Percentiles rank a stretch among this genome's conserved stretches.
Evolutionary conservation across 2,329 filamentous ascomycete species (phyloP).

Genomic region (Aspergillus thermomutatus): DNA sequence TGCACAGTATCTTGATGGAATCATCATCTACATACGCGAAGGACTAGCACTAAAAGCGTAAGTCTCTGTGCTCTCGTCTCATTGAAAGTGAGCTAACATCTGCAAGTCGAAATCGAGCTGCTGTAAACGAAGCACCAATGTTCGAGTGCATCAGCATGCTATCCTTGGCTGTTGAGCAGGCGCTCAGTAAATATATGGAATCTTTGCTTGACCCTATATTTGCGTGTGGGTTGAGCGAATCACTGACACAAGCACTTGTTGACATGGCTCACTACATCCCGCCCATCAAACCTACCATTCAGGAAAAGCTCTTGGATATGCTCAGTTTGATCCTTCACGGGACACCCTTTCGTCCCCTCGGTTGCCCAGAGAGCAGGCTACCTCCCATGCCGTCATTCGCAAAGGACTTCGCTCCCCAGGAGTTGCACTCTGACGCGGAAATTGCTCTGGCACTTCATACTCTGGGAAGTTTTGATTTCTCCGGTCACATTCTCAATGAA

Average conservation of each 20-base stretch:
- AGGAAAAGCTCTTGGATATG: slow-evolving; percentile 91
- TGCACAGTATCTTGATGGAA: slow-evolving; percentile 89
- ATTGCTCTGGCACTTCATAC: slow-evolving; percentile 93
- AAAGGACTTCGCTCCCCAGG: slow-evolving; percentile 80
- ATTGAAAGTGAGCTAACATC: slow-evolving; percentile 24
- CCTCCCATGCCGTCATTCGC: slow-evolving; percentile 77
- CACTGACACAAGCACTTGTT: slow-evolving; percentile 89
- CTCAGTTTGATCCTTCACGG: slow-evolving; percentile 90
- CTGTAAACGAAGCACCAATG: slow-evolving; percentile 67
- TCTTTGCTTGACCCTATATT: slow-evolving; percentile 94
- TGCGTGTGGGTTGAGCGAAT: slow-evolving; percentile 88
- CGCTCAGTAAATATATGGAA: slow-evolving; percentile 97
- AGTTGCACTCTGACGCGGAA: slow-evolving; percentile 79
- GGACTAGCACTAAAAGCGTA: slow-evolving; percentile 76
- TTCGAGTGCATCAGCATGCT: slow-evolving; percentile 98
- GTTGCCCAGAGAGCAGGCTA: slow-evolving; percentile 83
- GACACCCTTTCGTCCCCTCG: slow-evolving; percentile 85
- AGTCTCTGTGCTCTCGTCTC: slow-evolving; percentile 17
- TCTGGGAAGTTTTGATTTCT: slow-evolving; percentile 96
- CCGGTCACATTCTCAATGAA: slow-evolving; percentile 86
- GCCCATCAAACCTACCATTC: slow-evolving; percentile 86
- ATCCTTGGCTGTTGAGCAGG: slow-evolving; percentile 91
- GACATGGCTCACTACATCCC: slow-evolving; percentile 99
- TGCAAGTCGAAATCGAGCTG: slow-evolving; percentile 52
- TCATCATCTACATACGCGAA: slow-evolving; percentile 89